phyloP scores from a whole-genome alignment of 1,284 basidiomycete species.

The Mycena sp. region DNA sequence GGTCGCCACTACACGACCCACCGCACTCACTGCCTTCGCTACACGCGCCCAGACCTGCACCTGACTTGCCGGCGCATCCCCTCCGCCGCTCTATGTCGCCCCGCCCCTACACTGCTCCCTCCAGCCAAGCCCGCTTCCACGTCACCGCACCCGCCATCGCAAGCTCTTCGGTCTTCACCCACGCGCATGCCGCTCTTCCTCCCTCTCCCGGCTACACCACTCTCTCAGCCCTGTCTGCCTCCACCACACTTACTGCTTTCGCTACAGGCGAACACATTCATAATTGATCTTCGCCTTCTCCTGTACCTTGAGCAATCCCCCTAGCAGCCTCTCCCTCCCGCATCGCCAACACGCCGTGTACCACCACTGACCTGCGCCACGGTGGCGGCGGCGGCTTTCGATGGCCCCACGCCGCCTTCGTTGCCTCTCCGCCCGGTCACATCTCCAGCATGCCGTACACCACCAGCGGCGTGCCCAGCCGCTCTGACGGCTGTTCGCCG shows the following conservation, averaged over 20 bases:
- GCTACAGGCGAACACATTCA: background rate
- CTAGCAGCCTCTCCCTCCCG: too few relatives aligned
- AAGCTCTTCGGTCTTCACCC: too few relatives aligned
- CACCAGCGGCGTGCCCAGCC: too few relatives aligned
- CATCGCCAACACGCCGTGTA: background rate
- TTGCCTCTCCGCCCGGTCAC: background rate
- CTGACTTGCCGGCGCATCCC: background rate
- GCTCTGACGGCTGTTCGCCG: too few relatives aligned
- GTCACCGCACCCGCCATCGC: background rate
- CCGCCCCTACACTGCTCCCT: too few relatives aligned
- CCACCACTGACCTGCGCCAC: background rate
- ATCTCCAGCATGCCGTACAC: background rate
- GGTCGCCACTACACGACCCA: too few relatives aligned
- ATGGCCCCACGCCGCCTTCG: background rate
- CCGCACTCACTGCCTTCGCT: background rate
- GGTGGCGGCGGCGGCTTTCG: background rate
- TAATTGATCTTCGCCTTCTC: too few relatives aligned
- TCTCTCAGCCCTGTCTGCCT: background rate
- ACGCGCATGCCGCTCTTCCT: too few relatives aligned
- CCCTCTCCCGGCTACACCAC: background rate
- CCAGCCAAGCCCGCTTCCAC: background rate
- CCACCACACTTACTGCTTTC: background rate
- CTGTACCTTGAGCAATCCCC: too few relatives aligned
- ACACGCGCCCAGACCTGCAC: background rate
- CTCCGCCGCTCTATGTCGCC: background rate